Evolutionary conservation across 176 grass and related monocot species (phyloP), one percentile per base, ranked within the genome.

Genomic region (Avena insularis): DNA sequence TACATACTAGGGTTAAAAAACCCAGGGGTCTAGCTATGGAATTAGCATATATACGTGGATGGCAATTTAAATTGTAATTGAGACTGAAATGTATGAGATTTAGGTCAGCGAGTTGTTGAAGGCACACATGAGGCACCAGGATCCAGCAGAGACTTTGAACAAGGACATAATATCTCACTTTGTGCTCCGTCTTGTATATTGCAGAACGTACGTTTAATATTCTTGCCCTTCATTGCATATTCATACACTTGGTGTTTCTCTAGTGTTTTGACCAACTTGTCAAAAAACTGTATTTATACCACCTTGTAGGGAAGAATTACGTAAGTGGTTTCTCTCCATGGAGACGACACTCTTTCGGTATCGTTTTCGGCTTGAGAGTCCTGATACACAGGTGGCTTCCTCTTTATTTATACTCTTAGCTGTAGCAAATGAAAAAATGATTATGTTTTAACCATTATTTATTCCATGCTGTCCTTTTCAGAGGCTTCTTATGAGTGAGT

Each of bases 301-400:
- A 51, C 68, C 17, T 82, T 83, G 13, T 55, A 98, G 96, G 75
- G 96, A 98, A 71, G 96, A 98, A 49, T 83, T 95, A 82, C 87
- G 96, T 31, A 98, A 93, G 64, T 98, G 96, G 96, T 98, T 98
- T 93, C 94, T 98, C 66, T 98, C 93, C 77, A 94, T 96, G 92
- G 93, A 96, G 89, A 96, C 94, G 57, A 57, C 84, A 62, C 92
- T 98, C 81, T 96, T 96, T 56, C 86, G 92, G 71, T 94, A 94
- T 62, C 88, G 96, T 15, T 98, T 94, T 86, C 86, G 93, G 27
- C 83, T 94, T 16, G 91, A 96, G 88, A 94, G 53, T 61, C 60
- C 61, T n/a, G 96, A 98, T 77, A 93, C 96, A 74, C 96, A 98
- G 93, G 96, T 96, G 77, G 55, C 36, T 72, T 90, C 67, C 84